A percentile compares a stretch with the other conserved stretches of the same genome.
Evolutionary conservation across 208 protist species (phyloP).

Genomic region (Willaertia magna): DNA sequence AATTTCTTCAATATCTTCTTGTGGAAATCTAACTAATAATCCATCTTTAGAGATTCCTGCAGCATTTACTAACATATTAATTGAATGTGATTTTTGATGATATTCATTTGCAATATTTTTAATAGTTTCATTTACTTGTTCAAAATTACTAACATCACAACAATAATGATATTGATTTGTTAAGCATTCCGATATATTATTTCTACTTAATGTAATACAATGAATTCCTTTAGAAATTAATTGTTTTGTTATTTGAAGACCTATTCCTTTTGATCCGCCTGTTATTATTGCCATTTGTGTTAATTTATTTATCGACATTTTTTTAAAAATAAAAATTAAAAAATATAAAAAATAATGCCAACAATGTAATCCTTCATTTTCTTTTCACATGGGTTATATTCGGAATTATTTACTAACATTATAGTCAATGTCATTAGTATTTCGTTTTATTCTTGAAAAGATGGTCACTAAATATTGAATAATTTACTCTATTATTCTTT

Average conservation of each 20-base stretch:
- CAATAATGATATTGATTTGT: not conserved
- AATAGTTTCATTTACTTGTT: not conserved
- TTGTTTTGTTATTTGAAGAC: not conserved
- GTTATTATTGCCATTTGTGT: not conserved
- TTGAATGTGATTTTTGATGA: not conserved
- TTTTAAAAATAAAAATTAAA: too few species aligned
- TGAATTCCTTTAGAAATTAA: not conserved
- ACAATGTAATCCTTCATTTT: too few species aligned
- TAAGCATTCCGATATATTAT: not conserved
- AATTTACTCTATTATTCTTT: too few species aligned
- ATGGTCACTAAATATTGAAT: too few species aligned
- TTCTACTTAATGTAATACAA: not conserved
- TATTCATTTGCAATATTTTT: not conserved
- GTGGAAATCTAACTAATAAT: conserved; percentile 13
- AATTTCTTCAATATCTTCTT: conserved; percentile 6
- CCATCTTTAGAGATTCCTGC: conserved; percentile 18
- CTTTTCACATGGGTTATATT: too few species aligned
- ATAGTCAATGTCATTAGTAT: too few species aligned
- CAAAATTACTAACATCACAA: not conserved
- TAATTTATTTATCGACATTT: too few species aligned
- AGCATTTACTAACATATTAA: conserved; percentile 23
- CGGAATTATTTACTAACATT: too few species aligned
- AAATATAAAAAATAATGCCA: too few species aligned
- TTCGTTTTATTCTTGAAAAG: too few species aligned
- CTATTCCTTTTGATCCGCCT: not conserved